phyloP scores from a whole-genome alignment of 2,329 filamentous ascomycete species.

The Pyricularia sp. region DNA sequence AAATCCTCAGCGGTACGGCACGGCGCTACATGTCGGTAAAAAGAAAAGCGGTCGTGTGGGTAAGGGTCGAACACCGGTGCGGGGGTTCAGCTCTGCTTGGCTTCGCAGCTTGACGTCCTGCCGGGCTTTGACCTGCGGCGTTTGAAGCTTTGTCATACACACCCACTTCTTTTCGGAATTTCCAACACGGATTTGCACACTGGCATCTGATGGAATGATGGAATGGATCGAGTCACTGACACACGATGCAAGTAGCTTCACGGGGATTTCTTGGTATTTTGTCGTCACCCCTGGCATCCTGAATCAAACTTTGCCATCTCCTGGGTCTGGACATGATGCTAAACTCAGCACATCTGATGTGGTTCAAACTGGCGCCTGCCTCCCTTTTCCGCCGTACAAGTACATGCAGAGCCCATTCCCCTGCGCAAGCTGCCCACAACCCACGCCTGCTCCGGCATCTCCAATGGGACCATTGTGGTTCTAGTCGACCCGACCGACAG shows the following conservation, averaged over 20 bases:
- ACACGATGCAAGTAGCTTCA: not conserved
- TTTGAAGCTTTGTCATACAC: not conserved
- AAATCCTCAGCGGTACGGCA: not conserved
- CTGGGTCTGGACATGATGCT: not conserved
- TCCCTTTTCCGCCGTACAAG: not conserved
- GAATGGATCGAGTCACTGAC: not conserved
- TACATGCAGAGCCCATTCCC: not conserved
- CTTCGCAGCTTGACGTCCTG: not conserved
- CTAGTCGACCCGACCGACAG: not conserved
- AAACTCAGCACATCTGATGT: not conserved
- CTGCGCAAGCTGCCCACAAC: not conserved
- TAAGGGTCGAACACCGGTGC: not conserved
- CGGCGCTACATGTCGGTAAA: not conserved
- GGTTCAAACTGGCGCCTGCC: not conserved
- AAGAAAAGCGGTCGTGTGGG: not conserved
- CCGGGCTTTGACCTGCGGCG: not conserved
- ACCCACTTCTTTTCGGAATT: not conserved
- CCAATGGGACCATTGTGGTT: not conserved
- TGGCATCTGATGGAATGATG: not conserved
- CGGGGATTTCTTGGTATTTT: too few species aligned
- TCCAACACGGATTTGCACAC: not conserved
- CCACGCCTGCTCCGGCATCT: not conserved
- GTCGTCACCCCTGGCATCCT: too few species aligned
- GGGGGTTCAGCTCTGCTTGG: not conserved
- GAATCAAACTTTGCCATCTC: too few species aligned